A percentile compares a stretch with the other conserved stretches of the same genome.
These are phyloP conservation scores for Xeromyces bisporus DNA, from an alignment of 495 filamentous ascomycete species.

Conservation along the genomic window DNA sequence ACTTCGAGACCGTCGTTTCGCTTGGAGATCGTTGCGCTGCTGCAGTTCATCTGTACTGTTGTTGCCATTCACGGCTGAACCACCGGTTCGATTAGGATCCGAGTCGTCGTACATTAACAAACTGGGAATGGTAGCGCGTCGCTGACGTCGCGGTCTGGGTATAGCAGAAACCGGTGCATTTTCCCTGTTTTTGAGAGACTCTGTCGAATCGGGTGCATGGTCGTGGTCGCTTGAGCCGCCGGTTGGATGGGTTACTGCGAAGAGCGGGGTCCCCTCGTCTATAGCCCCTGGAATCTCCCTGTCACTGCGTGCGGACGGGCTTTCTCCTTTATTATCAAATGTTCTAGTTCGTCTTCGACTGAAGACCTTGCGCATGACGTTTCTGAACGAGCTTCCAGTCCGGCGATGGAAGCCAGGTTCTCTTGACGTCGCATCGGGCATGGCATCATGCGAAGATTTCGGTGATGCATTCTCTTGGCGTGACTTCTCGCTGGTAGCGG, in stretches of 20 bases:
- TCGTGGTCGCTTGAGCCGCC: too few relatives aligned
- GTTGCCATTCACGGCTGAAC: constrained; percentile 1
- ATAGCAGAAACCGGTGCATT: background rate
- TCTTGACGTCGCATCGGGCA: too few relatives aligned
- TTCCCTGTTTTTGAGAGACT: too few relatives aligned
- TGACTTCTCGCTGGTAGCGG: too few relatives aligned
- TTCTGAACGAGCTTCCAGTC: constrained; percentile 28
- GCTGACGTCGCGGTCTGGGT: constrained; percentile 10
- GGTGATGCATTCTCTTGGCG: too few relatives aligned
- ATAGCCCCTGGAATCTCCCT: background rate
- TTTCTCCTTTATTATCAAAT: too few relatives aligned
- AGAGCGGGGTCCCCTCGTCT: background rate
- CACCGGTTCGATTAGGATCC: constrained; percentile 12
- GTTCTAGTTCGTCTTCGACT: too few relatives aligned
- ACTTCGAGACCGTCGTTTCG: constrained; percentile 19
- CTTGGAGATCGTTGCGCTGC: background rate
- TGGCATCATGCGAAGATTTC: too few relatives aligned
- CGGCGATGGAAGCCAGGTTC: constrained; percentile 14
- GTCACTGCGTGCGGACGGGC: too few relatives aligned
- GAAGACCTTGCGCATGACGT: constrained; percentile 33
- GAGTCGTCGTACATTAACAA: constrained; percentile 24
- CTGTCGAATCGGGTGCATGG: background rate
- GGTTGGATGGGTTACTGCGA: too few relatives aligned
- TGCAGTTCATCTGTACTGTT: background rate
- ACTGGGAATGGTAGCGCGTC: constrained; percentile 29